A percentile compares a stretch with the other conserved stretches of the same genome.
Conservation (phyloP, 148 eudicot species). For the Cornus controversa region DNA sequence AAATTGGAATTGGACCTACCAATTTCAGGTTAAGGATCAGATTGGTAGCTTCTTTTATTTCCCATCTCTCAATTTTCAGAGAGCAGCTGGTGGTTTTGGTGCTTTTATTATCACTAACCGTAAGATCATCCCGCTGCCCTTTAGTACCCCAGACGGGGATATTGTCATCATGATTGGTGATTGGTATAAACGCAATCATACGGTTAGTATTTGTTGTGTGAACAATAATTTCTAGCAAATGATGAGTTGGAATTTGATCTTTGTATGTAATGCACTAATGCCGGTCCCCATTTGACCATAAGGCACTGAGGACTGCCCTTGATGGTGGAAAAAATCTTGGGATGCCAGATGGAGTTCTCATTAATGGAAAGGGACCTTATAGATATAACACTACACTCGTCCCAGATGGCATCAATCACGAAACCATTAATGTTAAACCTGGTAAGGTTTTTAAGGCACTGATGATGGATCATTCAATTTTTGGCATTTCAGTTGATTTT, state of each 20-base stretch:
- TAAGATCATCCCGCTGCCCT: slow-evolving; percentile 56
- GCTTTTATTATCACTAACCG: slow-evolving; percentile 64
- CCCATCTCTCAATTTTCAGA: slow-evolving; percentile 80
- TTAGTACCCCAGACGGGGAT: slow-evolving; percentile 77
- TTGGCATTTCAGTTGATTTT: not conserved
- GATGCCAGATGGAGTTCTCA: slow-evolving; percentile 94
- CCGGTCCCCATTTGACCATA: not conserved
- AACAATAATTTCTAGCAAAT: not conserved
- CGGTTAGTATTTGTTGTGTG: slow-evolving; percentile 36
- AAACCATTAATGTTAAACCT: slow-evolving; percentile 75
- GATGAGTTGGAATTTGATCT: not conserved
- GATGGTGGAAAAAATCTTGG: slow-evolving; percentile 72
- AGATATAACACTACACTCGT: slow-evolving; percentile 74
- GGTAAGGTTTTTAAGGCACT: slow-evolving; percentile 34
- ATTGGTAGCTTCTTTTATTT: slow-evolving; percentile 86
- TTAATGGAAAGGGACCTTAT: slow-evolving; percentile 96
- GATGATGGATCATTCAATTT: not conserved
- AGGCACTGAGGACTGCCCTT: slow-evolving; percentile 68
- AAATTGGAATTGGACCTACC: slow-evolving; percentile 76
- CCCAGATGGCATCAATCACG: slow-evolving; percentile 61
- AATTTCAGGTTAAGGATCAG: slow-evolving; percentile 94
- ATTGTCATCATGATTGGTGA: slow-evolving; percentile 79
- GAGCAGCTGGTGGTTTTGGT: slow-evolving; percentile 93
- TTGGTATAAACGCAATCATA: slow-evolving; percentile 84
- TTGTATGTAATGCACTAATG: not conserved